These are phyloP conservation scores for Clavispora santaluciae DNA, from an alignment of 805 yeast genomes.

Conservation along the genomic window DNA sequence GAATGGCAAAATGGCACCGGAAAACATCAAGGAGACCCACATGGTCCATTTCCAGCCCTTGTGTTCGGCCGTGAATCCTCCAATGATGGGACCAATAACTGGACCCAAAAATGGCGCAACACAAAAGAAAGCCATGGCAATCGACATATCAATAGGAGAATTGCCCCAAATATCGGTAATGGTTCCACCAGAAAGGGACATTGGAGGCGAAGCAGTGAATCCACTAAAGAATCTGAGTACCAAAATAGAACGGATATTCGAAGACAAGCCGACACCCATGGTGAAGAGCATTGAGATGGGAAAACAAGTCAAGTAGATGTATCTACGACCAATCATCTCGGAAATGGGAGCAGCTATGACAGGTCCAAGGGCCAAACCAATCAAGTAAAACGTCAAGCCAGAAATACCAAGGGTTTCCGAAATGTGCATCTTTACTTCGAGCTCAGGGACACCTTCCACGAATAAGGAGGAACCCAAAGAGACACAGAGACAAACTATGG, in stretches of 20 bases:
- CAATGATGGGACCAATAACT: constrained; percentile 17
- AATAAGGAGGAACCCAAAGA: constrained; percentile 73
- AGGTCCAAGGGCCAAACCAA: constrained; percentile 72
- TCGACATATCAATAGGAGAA: constrained; percentile 51
- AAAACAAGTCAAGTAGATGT: constrained; percentile 12
- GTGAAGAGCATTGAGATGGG: constrained; percentile 16
- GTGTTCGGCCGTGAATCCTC: constrained; percentile 39
- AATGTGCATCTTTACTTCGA: constrained; percentile 44
- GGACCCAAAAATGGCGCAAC: constrained; percentile 19
- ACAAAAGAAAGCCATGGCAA: constrained; percentile 77
- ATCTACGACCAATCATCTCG: constrained; percentile 16
- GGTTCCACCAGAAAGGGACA: constrained; percentile 83
- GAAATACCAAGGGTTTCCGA: constrained; percentile 59
- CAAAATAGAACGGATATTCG: constrained; percentile 36
- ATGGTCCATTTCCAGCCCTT: constrained; percentile 27
- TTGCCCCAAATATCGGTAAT: constrained; percentile 67
- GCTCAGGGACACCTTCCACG: constrained; percentile 58
- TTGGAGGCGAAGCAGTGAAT: constrained; percentile 71
- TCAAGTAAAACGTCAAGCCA: constrained; percentile 64
- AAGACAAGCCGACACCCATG: constrained; percentile 18
- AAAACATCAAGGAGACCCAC: constrained; percentile 18
- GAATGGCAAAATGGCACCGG: constrained; percentile 14
- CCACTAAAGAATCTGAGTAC: constrained; percentile 75
- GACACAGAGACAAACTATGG: constrained; percentile 60
- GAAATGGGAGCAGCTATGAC: constrained; percentile 61